phyloP scores from a whole-genome alignment of 176 grass and related monocot genomes.

The Olyra latifolia region DNA sequence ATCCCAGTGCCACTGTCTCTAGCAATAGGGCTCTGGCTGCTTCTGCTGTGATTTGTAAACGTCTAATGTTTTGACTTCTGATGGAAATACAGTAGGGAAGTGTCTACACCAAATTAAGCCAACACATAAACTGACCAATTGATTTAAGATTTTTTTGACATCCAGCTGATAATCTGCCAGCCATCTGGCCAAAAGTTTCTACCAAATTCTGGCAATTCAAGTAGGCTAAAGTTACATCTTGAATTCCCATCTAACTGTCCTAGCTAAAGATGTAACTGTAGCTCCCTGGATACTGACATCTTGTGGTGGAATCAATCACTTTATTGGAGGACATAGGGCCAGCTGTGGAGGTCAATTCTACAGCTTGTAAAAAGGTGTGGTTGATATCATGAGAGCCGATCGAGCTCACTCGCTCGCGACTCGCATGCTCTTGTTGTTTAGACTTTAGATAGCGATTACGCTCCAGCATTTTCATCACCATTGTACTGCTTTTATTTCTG shows the following conservation, averaged over 20 bases:
- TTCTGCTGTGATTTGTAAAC: not conserved
- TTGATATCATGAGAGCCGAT: not conserved
- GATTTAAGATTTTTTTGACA: not conserved
- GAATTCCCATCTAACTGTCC: not conserved
- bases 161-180: not conserved
- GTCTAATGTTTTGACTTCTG: not conserved
- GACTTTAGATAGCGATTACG: not conserved
- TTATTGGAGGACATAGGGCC: not conserved
- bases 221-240: not conserved
- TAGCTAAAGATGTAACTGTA: not conserved
- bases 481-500: not conserved
- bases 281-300: not conserved
- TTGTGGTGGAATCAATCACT: not conserved
- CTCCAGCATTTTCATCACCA: not conserved
- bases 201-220: not conserved
- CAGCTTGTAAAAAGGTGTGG: not conserved
- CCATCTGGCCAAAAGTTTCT: not conserved
- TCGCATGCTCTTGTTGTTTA: not conserved
- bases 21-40: not conserved
- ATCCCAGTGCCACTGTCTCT: slow-evolving; percentile 14
- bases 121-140: not conserved
- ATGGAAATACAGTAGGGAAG: not conserved
- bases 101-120: not conserved
- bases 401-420: not conserved
- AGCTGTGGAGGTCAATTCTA: not conserved